phyloP scores from a whole-genome alignment of 1,284 basidiomycete genomes.

The Fomitopsis betulina region DNA sequence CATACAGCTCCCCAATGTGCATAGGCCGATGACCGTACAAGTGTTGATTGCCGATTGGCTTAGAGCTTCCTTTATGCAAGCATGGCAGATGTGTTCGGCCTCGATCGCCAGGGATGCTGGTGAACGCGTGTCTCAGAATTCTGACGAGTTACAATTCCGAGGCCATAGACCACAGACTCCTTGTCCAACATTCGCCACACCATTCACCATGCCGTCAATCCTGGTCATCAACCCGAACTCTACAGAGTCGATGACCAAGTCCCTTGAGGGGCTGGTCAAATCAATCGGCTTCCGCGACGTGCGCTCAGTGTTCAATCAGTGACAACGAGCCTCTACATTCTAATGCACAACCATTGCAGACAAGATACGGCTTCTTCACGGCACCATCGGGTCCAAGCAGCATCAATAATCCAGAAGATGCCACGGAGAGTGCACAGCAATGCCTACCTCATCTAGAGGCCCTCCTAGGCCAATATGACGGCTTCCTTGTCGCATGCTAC shows the following conservation, averaged over 20 bases:
- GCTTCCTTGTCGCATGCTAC: conserved; percentile 46
- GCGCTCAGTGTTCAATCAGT: conserved; percentile 14
- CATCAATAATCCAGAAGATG: conserved; percentile 38
- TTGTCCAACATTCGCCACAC: background rate
- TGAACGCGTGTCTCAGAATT: background rate
- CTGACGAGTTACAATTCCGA: too few relatives aligned
- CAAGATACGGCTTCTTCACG: conserved; percentile 21
- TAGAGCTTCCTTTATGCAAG: background rate
- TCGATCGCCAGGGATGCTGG: background rate
- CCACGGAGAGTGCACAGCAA: conserved; percentile 31
- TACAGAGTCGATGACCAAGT: conserved; percentile 36
- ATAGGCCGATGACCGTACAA: background rate
- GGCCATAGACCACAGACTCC: background rate
- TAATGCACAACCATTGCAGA: conserved; percentile 27
- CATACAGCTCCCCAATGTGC: conserved; percentile 1
- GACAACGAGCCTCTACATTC: conserved; percentile 15
- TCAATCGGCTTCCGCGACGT: background rate
- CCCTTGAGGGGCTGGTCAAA: conserved; percentile 30
- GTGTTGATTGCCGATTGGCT: background rate
- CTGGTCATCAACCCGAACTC: conserved; percentile 51
- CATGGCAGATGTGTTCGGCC: background rate
- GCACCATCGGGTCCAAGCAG: conserved; percentile 31
- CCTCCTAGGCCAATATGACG: conserved; percentile 23
- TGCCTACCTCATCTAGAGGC: conserved; percentile 27
- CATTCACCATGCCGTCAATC: conserved; percentile 18